phyloP scores from a whole-genome alignment of 2,329 filamentous ascomycete species.

The Ceratocystis destructans region DNA sequence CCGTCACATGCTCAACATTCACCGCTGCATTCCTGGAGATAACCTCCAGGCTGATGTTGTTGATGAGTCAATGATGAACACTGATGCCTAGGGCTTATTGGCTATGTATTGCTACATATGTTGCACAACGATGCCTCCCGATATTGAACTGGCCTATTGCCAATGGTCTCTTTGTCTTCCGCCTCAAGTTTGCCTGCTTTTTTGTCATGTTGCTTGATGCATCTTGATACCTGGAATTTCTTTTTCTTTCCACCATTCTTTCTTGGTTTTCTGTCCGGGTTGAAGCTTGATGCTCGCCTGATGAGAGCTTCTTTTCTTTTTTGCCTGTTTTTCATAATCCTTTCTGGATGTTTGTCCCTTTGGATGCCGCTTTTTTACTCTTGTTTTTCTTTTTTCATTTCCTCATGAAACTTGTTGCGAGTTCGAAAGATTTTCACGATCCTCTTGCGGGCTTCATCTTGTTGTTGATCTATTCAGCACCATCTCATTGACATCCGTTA shows the following conservation, averaged over 20 bases:
- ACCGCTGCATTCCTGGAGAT: conserved; percentile 26
- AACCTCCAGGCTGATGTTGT: conserved; percentile 22
- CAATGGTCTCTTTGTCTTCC: neutral
- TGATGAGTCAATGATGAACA: conserved; percentile 14
- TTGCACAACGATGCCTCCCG: neutral
- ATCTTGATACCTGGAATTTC: neutral
- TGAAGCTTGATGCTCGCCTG: conserved; percentile 1
- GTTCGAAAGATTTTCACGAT: neutral
- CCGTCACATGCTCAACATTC: conserved; percentile 48
- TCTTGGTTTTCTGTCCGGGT: neutral
- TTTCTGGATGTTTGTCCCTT: neutral
- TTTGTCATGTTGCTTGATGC: neutral
- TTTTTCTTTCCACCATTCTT: neutral
- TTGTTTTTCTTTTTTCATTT: neutral
- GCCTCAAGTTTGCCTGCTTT: neutral
- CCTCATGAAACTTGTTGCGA: neutral
- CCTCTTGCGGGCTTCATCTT: neutral
- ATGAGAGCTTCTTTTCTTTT: neutral
- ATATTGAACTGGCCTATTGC: neutral
- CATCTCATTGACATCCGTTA: neutral
- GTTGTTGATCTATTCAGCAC: neutral
- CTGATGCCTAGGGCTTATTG: neutral
- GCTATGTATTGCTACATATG: conserved; percentile 4
- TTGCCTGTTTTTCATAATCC: conserved; percentile 6
- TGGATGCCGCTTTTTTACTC: neutral